Evolutionary conservation across 2,329 filamentous ascomycete genomes (phyloP), one percentile per base, ranked within the genome.

Genomic region (Colletotrichum tabaci): DNA sequence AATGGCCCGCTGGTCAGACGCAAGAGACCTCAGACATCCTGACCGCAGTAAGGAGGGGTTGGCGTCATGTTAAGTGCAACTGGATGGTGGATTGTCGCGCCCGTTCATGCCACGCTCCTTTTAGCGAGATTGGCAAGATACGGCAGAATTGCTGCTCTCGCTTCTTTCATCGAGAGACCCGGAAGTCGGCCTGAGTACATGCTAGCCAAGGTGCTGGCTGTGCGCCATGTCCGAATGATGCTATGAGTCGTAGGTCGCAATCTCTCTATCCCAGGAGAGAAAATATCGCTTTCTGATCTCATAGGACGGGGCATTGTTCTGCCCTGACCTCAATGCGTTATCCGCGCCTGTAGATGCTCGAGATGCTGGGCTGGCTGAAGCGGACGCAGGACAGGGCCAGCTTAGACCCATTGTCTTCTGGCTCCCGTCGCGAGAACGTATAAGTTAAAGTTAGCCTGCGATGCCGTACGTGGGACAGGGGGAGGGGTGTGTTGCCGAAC

Each of bases 221-320:
- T 56, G 6, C 30, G 30, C 42, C 49, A 30, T 44, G 8, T 49
- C 30, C 66, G 49, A 55, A 70, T 57, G 56, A 56, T 52, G 61
- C 21, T 53, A 7, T 47, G 40, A 56, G 21, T 47, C 16, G 49
- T 61, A 47, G 26, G 57, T 69, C 61, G 21, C 55, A 9, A 49
- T 40, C 35, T 42, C 49, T 49, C 23, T 61, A 21, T 66, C 62
- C 63, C 3, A 57, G 56, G 40, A 12, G 16, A 66, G 49, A 61
- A 61, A 2, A 55, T n/a, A 55, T 38, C 55, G 56, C 67, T 44
- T 46, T 61, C 63, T 70, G 61, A 61, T 61, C 67, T 56, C 40
- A 16, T 16, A 44, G 15, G 40, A 4, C 21, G 30, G 30, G 7
- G 30, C 7, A 30, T 30, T 30, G 30, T 8, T 35, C 30, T 35